Conservation (phyloP, 2,329 filamentous ascomycete species). For the Zymoseptoria pseudotritici region DNA sequence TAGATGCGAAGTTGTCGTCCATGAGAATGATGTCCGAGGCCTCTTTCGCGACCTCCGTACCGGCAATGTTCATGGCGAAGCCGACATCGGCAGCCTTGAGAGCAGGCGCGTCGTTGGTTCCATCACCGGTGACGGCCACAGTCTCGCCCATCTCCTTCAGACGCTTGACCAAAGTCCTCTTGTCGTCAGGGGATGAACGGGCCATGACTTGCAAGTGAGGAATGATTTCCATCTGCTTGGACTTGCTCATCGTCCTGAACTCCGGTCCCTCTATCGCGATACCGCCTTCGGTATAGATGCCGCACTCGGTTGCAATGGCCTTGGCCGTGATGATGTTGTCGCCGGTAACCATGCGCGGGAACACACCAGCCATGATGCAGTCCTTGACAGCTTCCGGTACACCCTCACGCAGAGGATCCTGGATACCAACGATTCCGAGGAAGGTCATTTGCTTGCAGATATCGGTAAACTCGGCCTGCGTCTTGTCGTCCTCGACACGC, state of each 20-base stretch:
- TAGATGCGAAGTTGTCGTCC: conserved; percentile 57
- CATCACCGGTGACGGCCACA: conserved; percentile 60
- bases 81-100: conserved; percentile 60
- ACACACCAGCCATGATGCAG: conserved; percentile 61
- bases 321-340: conserved; percentile 66
- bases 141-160: conserved; percentile 59
- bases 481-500: conserved; percentile 52
- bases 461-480: conserved; percentile 58
- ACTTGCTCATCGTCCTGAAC: conserved; percentile 37
- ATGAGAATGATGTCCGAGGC: conserved; percentile 55
- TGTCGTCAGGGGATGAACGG: conserved; percentile 63
- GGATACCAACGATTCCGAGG: conserved; percentile 64
- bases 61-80: conserved; percentile 61
- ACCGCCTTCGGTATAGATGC: conserved; percentile 47
- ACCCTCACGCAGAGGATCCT: conserved; percentile 63
- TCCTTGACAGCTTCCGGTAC: conserved; percentile 60
- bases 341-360: conserved; percentile 67
- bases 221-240: conserved; percentile 47
- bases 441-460: conserved; percentile 68
- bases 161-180: conserved; percentile 56
- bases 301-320: conserved; percentile 67
- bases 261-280: conserved; percentile 40
- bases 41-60: conserved; percentile 58
- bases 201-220: conserved; percentile 61
- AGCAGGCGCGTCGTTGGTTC: conserved; percentile 59